Conservation (phyloP, 164 flowering plant species). For the Houttuynia cordata region DNA sequence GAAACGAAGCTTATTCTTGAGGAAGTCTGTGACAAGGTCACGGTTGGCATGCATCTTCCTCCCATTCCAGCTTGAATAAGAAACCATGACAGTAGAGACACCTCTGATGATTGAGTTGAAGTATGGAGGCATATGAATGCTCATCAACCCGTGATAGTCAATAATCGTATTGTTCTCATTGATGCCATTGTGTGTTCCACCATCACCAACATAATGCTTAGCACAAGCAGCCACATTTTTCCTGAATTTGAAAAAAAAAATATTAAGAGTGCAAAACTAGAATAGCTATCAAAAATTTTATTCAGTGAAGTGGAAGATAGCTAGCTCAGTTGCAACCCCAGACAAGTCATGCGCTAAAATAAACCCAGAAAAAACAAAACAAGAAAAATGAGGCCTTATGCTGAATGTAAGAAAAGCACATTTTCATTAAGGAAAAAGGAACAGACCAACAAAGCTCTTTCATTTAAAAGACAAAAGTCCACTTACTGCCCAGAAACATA, state of each 20-base stretch:
- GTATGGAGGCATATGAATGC: conserved; percentile 27
- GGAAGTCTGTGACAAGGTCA: conserved; percentile 17
- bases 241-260: conserved; percentile 5
- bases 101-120: conserved; percentile 18
- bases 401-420: neutral
- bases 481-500: conserved; percentile 53
- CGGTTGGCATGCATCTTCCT: conserved; percentile 20
- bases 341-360: neutral
- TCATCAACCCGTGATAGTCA: conserved; percentile 13
- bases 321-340: neutral
- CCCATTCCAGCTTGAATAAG: conserved; percentile 29
- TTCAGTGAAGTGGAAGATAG: too few relatives aligned
- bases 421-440: too few relatives aligned
- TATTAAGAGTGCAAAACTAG: too few relatives aligned
- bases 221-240: conserved; percentile 29
- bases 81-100: conserved; percentile 27
- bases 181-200: conserved; percentile 31
- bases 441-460: too few relatives aligned
- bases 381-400: neutral
- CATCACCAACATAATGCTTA: conserved; percentile 40
- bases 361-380: neutral
- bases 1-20: conserved; percentile 18
- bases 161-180: conserved; percentile 28
- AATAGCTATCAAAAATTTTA: too few relatives aligned
- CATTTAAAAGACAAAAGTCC: neutral